Conservation (phyloP, 257 asterid species). For the Solanum arcanum region DNA sequence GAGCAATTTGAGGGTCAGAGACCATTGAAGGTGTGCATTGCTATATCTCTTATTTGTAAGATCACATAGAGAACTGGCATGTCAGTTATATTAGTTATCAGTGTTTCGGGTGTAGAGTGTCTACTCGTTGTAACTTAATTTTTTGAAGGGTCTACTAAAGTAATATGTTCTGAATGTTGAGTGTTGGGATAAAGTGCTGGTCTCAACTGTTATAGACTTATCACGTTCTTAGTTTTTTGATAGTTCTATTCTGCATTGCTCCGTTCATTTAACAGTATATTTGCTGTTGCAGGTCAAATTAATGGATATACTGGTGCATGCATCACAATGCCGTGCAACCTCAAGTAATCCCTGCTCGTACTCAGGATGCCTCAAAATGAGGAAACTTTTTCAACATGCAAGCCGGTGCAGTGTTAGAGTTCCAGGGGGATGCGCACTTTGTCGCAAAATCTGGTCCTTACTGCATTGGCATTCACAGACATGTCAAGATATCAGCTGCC, state of each 20-base stretch:
- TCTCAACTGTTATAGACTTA: background rate
- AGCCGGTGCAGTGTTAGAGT: conserved; percentile 13
- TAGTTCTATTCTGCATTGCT: background rate
- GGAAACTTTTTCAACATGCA: conserved; percentile 21
- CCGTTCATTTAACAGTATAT: background rate
- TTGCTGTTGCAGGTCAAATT: conserved; percentile 13
- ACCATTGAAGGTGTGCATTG: conserved; percentile 17
- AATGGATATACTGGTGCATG: conserved; percentile 31
- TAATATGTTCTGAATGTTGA: background rate
- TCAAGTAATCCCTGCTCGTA: conserved; percentile 22
- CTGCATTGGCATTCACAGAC: conserved; percentile 21
- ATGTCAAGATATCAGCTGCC: conserved; percentile 30
- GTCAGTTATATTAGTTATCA: background rate
- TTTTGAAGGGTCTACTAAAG: background rate
- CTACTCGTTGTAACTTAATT: background rate
- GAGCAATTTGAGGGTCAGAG: background rate
- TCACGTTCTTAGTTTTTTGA: background rate
- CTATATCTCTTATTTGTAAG: background rate
- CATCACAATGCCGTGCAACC: conserved; percentile 19
- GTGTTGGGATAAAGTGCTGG: background rate
- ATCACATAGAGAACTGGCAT: background rate
- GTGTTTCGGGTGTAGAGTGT: background rate
- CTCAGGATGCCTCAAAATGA: conserved; percentile 19
- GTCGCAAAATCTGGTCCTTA: conserved; percentile 31
- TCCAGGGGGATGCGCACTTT: conserved; percentile 25